These are phyloP conservation scores for Ophiocordyceps robertsii DNA, from an alignment of 2,329 filamentous ascomycete genomes.

Conservation along the genomic window DNA sequence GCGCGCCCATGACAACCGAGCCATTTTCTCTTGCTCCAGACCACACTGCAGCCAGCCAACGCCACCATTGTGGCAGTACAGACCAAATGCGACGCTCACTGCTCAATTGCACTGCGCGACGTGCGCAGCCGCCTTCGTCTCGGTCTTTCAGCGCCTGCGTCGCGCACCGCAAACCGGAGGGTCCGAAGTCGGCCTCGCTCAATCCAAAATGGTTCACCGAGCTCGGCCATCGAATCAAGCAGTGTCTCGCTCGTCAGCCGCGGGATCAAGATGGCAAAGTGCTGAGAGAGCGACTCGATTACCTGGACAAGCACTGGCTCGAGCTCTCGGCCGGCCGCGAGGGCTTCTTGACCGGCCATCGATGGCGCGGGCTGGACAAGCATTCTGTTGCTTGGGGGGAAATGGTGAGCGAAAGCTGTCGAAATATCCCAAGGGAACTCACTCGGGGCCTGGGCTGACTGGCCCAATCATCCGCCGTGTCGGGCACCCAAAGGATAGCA, in stretches of 20 bases:
- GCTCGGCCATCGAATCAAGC: constrained; percentile 10
- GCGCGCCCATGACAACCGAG: too few relatives aligned
- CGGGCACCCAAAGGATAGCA: neutral
- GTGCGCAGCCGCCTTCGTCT: neutral
- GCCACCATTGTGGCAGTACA: neutral
- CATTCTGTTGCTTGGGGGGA: constrained; percentile 73
- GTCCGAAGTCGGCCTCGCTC: constrained; percentile 1
- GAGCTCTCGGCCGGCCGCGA: constrained; percentile 60
- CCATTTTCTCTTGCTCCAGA: neutral
- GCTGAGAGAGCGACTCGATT: constrained; percentile 6
- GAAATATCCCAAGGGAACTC: too few relatives aligned
- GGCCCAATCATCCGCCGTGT: neutral
- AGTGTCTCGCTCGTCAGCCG: constrained; percentile 2
- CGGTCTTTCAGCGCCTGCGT: neutral
- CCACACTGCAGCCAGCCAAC: neutral
- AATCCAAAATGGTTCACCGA: constrained; percentile 15
- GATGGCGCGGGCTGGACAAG: constrained; percentile 46
- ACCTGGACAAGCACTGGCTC: constrained; percentile 45
- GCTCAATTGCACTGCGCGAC: neutral
- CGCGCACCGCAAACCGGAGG: neutral
- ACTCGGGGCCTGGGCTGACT: too few relatives aligned
- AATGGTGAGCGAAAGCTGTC: constrained; percentile 43
- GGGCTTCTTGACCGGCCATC: constrained; percentile 52
- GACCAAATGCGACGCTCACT: neutral
- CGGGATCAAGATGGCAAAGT: neutral